Evolutionary conservation across 306 rosid genomes (phyloP), one percentile per base, ranked within the genome.

Genomic region (Chamaecrista fasciculata): DNA sequence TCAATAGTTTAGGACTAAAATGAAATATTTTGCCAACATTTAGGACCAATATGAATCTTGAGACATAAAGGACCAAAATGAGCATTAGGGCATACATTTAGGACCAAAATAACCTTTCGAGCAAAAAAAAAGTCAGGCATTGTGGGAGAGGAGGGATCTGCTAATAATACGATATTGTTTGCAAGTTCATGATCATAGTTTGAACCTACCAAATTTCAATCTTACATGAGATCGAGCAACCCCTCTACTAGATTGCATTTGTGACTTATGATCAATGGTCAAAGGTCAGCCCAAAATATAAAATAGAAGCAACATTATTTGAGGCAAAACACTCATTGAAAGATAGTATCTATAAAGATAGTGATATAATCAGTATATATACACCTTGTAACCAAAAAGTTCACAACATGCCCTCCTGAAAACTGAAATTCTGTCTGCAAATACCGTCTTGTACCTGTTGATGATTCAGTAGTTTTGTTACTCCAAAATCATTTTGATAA

Each of bases 331-430:
- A 73, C 56, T 68, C 39, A 19, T 24, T 31, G 28, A 39, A 36
- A 47, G 15, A 55, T 56, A 31, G 72, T 34, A 21, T 52, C 21
- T 11, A 36, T 6, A n/a, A 49, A 20, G 15, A 52, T 73, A 25
- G 43, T 9, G 19, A 40, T 49, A 70, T 55, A 69, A 26, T 56
- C 70, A 31, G 78, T 11, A 73, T 44, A 74, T 66, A 55, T 59
- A 15, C 85, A 91, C 97, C 98, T 93, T 93, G 85, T 90, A 93
- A 76, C 98, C 98, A 83, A 93, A 93, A 62, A 93, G 92, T 83
- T 94, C 96, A n/a, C 98, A 88, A 72, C 98, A 94, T 49, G 96
- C 98, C 78, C 96, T 88, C 70, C 97, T 84, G 84, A 94, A 90
- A 67, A 94, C 96, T 40, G 95, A 88, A 85, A 94, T 94, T 81